These are phyloP conservation scores for Calocybe gambosa DNA, from an alignment of 1,284 basidiomycete genomes.

Conservation along the genomic window DNA sequence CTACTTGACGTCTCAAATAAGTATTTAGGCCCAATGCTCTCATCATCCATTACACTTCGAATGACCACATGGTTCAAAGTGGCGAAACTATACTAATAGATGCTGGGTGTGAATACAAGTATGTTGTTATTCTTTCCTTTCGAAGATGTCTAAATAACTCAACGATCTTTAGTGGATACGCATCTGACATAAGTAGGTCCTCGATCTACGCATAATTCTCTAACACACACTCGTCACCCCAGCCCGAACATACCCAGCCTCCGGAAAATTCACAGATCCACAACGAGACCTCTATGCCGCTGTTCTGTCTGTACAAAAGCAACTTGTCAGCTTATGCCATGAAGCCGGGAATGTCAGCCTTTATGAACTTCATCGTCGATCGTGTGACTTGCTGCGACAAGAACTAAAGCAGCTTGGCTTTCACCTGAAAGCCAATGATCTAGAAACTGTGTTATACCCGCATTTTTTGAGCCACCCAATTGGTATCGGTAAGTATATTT, in stretches of 20 bases:
- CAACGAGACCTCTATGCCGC: constrained; percentile 89
- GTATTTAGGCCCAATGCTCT: constrained; percentile 68
- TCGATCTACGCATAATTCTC: too few species aligned
- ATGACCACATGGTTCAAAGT: constrained; percentile 69
- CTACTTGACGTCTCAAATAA: not conserved
- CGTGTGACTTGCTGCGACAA: constrained; percentile 61
- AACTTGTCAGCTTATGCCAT: constrained; percentile 57
- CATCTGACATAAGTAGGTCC: constrained; percentile 85
- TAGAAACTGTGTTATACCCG: constrained; percentile 79
- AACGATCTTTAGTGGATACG: constrained; percentile 70
- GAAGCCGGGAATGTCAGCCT: constrained; percentile 42
- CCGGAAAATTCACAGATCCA: constrained; percentile 72
- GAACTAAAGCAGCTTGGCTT: constrained; percentile 87
- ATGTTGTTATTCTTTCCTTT: constrained; percentile 21
- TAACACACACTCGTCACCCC: too few species aligned
- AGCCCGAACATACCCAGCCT: constrained; percentile 86
- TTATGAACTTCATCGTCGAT: constrained; percentile 76
- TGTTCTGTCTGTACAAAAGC: constrained; percentile 73
- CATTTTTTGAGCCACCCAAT: constrained; percentile 86
- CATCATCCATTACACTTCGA: constrained; percentile 89
- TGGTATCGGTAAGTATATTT: constrained; percentile 58
- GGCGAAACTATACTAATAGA: constrained; percentile 86
- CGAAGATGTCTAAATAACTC: not conserved
- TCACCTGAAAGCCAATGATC: constrained; percentile 52
- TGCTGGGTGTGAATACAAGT: constrained; percentile 88